Evolutionary conservation across 2,329 filamentous ascomycete species (phyloP).

Genomic region (Stagonosporopsis chrysanthemi): DNA sequence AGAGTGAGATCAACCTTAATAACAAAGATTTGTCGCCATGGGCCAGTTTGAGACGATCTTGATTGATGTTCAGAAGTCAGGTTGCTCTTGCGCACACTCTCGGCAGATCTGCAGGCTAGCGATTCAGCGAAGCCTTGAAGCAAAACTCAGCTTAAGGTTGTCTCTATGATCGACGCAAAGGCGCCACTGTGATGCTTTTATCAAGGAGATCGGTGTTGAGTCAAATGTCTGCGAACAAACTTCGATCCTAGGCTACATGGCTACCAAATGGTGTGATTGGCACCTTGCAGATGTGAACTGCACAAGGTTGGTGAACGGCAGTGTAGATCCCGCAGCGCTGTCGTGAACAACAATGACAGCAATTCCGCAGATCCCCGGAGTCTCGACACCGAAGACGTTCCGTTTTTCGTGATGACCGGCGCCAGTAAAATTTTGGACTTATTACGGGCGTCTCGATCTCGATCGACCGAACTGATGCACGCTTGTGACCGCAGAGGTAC

Average conservation of each 20-base stretch:
- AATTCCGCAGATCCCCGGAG: neutral
- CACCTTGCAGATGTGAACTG: neutral
- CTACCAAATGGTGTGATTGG: neutral
- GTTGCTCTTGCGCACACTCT: neutral
- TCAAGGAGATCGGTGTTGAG: no score
- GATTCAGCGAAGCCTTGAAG: slow-evolving; percentile 7
- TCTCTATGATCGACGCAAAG: neutral
- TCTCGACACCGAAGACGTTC: neutral
- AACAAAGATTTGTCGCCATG: neutral
- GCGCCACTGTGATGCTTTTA: neutral
- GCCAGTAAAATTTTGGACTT: neutral
- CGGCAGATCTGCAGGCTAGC: slow-evolving; percentile 10
- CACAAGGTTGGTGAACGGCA: neutral
- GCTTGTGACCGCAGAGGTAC: neutral
- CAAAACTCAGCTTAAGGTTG: neutral
- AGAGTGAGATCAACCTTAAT: neutral
- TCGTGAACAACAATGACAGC: neutral
- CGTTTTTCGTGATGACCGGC: neutral
- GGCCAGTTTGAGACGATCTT: neutral
- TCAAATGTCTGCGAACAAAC: neutral
- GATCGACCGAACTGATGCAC: neutral
- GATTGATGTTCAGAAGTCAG: neutral
- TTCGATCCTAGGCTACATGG: neutral
- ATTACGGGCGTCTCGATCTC: neutral
- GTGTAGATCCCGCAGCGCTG: neutral